Base-by-base conservation (phyloP, 2,329 filamentous ascomycete species). In the Pestalotiopsis sp. region DNA sequence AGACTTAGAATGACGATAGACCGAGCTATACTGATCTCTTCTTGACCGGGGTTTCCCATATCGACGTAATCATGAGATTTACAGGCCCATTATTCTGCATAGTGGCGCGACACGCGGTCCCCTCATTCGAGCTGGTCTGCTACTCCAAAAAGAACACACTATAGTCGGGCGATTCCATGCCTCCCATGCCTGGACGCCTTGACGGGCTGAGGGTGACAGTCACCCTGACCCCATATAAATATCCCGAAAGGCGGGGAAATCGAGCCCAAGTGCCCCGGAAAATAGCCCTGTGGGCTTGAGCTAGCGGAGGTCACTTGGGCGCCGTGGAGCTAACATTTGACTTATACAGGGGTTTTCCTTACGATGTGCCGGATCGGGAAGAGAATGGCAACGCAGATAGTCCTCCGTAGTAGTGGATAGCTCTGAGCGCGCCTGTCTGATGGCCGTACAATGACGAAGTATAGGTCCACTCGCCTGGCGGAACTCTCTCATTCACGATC, bases 81-180 rank as follows among this genome's bases (percentile, higher is more conserved):
- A 45, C 4, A 45, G 13, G 6, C 13, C 17, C 41, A 36, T 36
- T 45, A 45, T 45, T 45, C 41, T 20, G 14, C 20, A 20, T n/a
- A 52, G 45, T 66, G 56, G 17, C 31, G 36, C 70, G 45, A 52
- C 45, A 52, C 45, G 45, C 45, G 45, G 45, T 17, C 45, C 23
- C 45, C 20, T 2, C 45, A 52, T 52, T 20, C 45, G 11, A n/a
- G 45, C n/a, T 17, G 20, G 17, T 17, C 45, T 4, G 45, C 17
- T 9, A n/a, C 20, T 23, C n/a, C 17, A 3, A 17, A 9, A 52
- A 4, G n/a, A 52, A 52, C 45, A 52, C 45, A n/a, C 45, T 52
- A 23, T n/a, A 2, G 23, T 52, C 45, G 20, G 45, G 14, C 45
- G 45, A n/a, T 52, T 52, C 17, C 20, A 52, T 52, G 20, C 17